Conservation (phyloP, 2,329 filamentous ascomycete genomes). For the Cylindrodendrum hubeiense region DNA sequence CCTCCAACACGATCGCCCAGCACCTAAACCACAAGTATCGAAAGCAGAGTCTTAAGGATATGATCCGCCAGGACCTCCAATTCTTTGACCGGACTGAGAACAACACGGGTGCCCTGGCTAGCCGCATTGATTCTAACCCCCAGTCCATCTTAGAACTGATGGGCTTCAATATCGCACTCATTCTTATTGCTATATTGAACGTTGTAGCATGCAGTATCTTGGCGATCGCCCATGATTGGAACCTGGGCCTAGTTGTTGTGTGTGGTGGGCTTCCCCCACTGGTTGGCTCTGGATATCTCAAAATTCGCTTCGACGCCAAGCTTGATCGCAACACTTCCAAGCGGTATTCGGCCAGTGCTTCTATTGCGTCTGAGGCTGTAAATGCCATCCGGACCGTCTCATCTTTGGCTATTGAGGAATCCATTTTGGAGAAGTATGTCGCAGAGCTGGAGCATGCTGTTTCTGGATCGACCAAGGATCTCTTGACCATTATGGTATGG, state of each 20-base stretch:
- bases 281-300: conserved; percentile 52
- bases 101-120: conserved; percentile 52
- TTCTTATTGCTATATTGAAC: conserved; percentile 54
- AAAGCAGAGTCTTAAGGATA: conserved; percentile 44
- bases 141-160: conserved; percentile 57
- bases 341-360: conserved; percentile 51
- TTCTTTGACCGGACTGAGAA: conserved; percentile 59
- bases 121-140: conserved; percentile 52
- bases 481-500: conserved; percentile 51
- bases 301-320: conserved; percentile 55
- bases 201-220: conserved; percentile 55
- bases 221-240: conserved; percentile 60
- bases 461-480: conserved; percentile 44
- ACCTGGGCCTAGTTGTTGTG: conserved; percentile 62
- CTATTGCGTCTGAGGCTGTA: conserved; percentile 58
- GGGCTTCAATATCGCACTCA: conserved; percentile 56
- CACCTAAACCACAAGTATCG: conserved; percentile 42
- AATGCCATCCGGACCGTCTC: conserved; percentile 56
- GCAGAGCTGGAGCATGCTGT: conserved; percentile 48
- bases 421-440: conserved; percentile 47
- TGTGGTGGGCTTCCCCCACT: conserved; percentile 55
- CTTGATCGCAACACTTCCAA: conserved; percentile 53
- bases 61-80: conserved; percentile 55
- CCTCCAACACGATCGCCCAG: conserved; percentile 49
- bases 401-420: conserved; percentile 56